phyloP scores from a whole-genome alignment of 2,329 filamentous ascomycete genomes.

The Pseudogymnoascus sp. region DNA sequence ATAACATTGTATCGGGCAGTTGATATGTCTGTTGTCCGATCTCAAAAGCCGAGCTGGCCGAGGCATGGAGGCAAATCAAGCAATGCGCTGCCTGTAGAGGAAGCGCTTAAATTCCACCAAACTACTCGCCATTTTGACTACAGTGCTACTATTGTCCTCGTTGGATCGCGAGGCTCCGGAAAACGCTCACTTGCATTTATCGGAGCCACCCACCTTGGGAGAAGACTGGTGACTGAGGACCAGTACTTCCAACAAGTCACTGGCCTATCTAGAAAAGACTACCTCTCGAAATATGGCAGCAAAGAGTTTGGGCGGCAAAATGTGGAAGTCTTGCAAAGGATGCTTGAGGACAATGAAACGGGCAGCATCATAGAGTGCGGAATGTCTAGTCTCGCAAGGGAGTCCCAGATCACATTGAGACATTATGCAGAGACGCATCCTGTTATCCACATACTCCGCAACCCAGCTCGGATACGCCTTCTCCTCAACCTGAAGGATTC shows the following conservation, averaged over 20 bases:
- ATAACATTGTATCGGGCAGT: not conserved
- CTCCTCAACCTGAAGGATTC: slow-evolving; percentile 37
- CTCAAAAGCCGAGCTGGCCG: not conserved
- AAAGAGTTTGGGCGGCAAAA: slow-evolving; percentile 57
- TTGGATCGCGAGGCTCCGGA: slow-evolving; percentile 65
- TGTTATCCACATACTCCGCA: slow-evolving; percentile 62
- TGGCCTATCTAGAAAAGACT: slow-evolving; percentile 53
- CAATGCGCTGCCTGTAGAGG: not conserved
- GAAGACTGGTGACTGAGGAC: slow-evolving; percentile 63
- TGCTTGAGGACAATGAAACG: slow-evolving; percentile 50
- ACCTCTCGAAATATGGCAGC: slow-evolving; percentile 55
- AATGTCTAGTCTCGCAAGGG: slow-evolving; percentile 44
- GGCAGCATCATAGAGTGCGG: slow-evolving; percentile 64
- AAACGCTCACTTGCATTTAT: slow-evolving; percentile 72
- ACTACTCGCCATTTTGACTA: slow-evolving; percentile 21
- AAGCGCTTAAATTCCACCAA: slow-evolving; percentile 4
- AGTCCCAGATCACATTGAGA: slow-evolving; percentile 45
- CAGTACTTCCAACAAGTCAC: slow-evolving; percentile 57
- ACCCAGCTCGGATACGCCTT: slow-evolving; percentile 52
- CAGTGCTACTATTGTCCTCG: slow-evolving; percentile 63
- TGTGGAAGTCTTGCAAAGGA: slow-evolving; percentile 50
- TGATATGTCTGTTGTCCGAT: not conserved
- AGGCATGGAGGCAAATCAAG: not conserved
- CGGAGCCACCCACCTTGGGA: slow-evolving; percentile 61
- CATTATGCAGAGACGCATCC: slow-evolving; percentile 58